Evolutionary conservation across 1,284 basidiomycete genomes (phyloP).

Genomic region (Xerocomus nothofagi): DNA sequence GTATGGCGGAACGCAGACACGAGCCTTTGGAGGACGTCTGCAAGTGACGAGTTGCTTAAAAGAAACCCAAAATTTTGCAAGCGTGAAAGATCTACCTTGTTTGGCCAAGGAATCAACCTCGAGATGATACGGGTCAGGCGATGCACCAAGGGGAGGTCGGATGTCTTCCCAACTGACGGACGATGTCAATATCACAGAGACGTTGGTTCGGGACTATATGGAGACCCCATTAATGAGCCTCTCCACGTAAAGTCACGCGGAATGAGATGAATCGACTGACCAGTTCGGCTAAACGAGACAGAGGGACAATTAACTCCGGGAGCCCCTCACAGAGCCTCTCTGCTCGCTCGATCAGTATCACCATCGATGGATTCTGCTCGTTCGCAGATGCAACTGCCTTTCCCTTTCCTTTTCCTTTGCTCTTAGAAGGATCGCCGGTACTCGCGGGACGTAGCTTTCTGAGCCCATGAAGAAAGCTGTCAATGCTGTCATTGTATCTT

Average conservation of each 20-base stretch:
- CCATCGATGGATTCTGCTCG: conserved; percentile 41
- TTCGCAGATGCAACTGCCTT: conserved; percentile 29
- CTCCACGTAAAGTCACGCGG: background rate
- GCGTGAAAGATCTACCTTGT: conserved; percentile 47
- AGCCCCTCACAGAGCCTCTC: conserved; percentile 65
- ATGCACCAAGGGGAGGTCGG: conserved; percentile 65
- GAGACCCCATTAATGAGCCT: conserved; percentile 6
- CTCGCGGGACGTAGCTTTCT: conserved; percentile 30
- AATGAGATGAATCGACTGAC: conserved; percentile 46
- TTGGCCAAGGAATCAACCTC: conserved; percentile 59
- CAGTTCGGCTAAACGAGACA: conserved; percentile 72
- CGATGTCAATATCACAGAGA: conserved; percentile 68
- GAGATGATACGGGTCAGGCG: conserved; percentile 77
- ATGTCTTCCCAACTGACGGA: conserved; percentile 74
- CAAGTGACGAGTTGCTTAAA: background rate
- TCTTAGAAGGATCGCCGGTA: conserved; percentile 29
- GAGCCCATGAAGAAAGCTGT: conserved; percentile 67
- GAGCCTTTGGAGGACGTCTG: conserved; percentile 35
- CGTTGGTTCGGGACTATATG: conserved; percentile 42
- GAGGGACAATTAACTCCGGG: conserved; percentile 66
- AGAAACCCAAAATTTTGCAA: background rate
- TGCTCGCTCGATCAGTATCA: conserved; percentile 67
- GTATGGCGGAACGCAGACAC: conserved; percentile 26
- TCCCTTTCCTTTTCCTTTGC: conserved; percentile 39
- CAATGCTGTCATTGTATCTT: conserved; percentile 61